phyloP scores from a whole-genome alignment of 805 yeast genomes.

The Candida morakotiae region DNA sequence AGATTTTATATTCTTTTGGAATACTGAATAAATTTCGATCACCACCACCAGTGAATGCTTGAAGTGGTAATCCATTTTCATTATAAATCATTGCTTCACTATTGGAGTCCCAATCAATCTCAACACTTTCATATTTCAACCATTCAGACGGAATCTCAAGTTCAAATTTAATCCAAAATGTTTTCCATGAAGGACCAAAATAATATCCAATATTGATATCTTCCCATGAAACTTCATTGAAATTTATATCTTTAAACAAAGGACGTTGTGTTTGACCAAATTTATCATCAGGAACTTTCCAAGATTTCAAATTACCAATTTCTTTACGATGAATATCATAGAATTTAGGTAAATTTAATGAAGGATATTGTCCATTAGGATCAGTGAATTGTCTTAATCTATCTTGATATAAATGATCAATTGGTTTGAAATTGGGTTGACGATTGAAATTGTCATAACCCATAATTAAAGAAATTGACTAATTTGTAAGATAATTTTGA shows the following conservation, averaged over 20 bases:
- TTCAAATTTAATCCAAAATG: slow-evolving; percentile 84
- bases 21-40: slow-evolving; percentile 72
- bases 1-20: slow-evolving; percentile 51
- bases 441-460: slow-evolving; percentile 17
- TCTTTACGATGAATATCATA: slow-evolving; percentile 61
- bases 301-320: slow-evolving; percentile 49
- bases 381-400: slow-evolving; percentile 74
- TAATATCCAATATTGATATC: slow-evolving; percentile 64
- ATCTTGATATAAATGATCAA: slow-evolving; percentile 67
- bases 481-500: no score
- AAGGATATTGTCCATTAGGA: slow-evolving; percentile 65
- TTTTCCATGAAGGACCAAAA: slow-evolving; percentile 96
- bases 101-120: slow-evolving; percentile 80
- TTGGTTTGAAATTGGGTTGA: slow-evolving; percentile 71
- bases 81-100: slow-evolving; percentile 83
- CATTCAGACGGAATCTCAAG: slow-evolving; percentile 62
- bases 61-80: slow-evolving; percentile 62
- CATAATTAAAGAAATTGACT: slow-evolving; percentile 6
- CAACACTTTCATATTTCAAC: slow-evolving; percentile 46
- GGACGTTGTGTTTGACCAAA: slow-evolving; percentile 54
- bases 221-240: slow-evolving; percentile 44
- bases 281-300: slow-evolving; percentile 62
- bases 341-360: slow-evolving; percentile 76
- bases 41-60: slow-evolving; percentile 75
- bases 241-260: slow-evolving; percentile 52